Conservation (phyloP, 352 stramenopile species). For the Saprolegnia parasitica region DNA sequence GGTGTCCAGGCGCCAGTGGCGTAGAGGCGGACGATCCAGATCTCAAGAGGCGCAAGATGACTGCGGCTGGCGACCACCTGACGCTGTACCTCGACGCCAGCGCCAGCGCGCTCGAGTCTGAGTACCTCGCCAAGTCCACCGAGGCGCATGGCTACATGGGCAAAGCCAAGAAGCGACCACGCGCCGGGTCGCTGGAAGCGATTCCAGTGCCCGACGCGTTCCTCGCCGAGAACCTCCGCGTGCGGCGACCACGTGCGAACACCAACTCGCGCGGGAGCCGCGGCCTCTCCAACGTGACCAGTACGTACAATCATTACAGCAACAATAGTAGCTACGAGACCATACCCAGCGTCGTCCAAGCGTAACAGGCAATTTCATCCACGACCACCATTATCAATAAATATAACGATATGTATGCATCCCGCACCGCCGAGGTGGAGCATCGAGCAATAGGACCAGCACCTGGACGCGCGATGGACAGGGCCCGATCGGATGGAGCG, state of each 20-base stretch:
- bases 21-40: neutral
- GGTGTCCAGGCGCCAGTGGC: neutral
- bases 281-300: conserved; percentile 11
- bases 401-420: too few species aligned
- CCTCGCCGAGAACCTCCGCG: conserved; percentile 4
- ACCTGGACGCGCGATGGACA: too few species aligned
- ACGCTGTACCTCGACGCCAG: neutral
- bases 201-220: conserved; percentile 4
- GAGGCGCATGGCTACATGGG: conserved; percentile 5
- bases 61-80: neutral
- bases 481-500: too few species aligned
- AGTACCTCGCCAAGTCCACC: conserved; percentile 13
- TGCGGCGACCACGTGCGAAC: conserved; percentile 6
- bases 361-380: neutral
- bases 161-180: conserved; percentile 6
- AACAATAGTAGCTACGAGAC: conserved; percentile 17
- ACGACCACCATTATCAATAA: too few species aligned
- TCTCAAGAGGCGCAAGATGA: neutral
- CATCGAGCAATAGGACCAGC: too few species aligned
- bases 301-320: conserved; percentile 4
- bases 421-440: too few species aligned
- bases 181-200: neutral
- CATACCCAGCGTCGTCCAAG: neutral
- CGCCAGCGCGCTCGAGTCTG: neutral
- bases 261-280: neutral